Conservation (phyloP, 257 asterid genomes). For the Jacaranda mimosifolia region DNA sequence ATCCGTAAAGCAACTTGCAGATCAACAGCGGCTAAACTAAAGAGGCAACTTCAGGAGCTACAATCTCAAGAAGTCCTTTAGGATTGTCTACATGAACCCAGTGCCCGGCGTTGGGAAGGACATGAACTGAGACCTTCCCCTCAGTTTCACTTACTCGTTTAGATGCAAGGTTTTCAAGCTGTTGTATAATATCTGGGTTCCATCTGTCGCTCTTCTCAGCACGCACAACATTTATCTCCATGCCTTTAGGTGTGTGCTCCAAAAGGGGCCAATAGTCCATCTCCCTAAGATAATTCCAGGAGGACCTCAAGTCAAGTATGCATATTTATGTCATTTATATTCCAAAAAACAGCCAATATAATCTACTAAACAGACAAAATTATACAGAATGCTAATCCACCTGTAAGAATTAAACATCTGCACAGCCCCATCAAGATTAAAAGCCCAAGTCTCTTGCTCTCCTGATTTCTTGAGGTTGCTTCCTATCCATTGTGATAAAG, state of each 20-base stretch:
- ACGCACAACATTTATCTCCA: conserved; percentile 74
- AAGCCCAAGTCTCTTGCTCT: conserved; percentile 76
- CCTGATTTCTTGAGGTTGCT: conserved; percentile 90
- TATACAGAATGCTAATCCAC: conserved; percentile 39
- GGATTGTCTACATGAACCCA: conserved; percentile 99
- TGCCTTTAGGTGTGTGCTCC: conserved; percentile 73
- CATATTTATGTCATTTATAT: background rate
- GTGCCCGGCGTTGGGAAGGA: conserved; percentile 87
- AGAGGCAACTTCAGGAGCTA: conserved; percentile 78
- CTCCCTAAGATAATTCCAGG: conserved; percentile 55
- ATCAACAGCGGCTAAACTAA: conserved; percentile 45
- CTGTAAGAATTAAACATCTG: conserved; percentile 90
- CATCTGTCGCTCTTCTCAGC: conserved; percentile 95
- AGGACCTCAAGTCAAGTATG: conserved; percentile 24
- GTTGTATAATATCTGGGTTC: conserved; percentile 60
- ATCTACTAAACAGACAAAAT: conserved; percentile 7
- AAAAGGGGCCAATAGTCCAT: conserved; percentile 74
- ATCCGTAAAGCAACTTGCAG: conserved; percentile 15
- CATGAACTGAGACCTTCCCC: conserved; percentile 68
- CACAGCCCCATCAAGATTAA: conserved; percentile 86
- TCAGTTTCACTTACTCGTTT: conserved; percentile 48
- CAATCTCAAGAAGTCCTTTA: conserved; percentile 81
- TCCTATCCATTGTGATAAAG: conserved; percentile 90
- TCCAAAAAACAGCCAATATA: background rate
- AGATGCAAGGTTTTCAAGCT: conserved; percentile 57